Percentiles rank a stretch among this genome's conserved stretches.
These are phyloP conservation scores for Blastocystis sp. DNA, from an alignment of 352 stramenopile species.

Conservation along the genomic window DNA sequence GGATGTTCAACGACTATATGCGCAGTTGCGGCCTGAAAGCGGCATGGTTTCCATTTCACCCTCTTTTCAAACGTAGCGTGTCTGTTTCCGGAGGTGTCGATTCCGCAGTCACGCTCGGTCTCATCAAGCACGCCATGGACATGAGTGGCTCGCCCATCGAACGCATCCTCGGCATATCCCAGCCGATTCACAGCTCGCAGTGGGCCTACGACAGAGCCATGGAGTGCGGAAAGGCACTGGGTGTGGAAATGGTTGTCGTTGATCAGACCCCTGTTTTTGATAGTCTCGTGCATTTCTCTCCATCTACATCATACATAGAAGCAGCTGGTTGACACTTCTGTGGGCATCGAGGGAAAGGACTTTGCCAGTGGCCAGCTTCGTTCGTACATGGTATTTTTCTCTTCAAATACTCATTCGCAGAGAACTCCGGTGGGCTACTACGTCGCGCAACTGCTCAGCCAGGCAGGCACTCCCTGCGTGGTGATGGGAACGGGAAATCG, in stretches of 20 bases:
- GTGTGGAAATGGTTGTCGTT: constrained; percentile 31
- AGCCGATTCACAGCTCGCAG: constrained; percentile 54
- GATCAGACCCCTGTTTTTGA: constrained; percentile 34
- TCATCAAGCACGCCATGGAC: constrained; percentile 62
- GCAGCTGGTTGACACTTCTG: not conserved
- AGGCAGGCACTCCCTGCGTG: constrained; percentile 27
- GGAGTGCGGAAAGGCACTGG: constrained; percentile 52
- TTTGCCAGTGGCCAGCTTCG: constrained; percentile 50
- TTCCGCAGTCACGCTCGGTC: constrained; percentile 39
- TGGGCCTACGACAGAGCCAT: constrained; percentile 48
- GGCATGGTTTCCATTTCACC: not conserved
- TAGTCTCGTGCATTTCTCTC: constrained; percentile 15
- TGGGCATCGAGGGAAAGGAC: constrained; percentile 17
- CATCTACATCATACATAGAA: constrained; percentile 9
- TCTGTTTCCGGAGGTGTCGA: constrained; percentile 65
- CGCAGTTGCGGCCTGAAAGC: constrained; percentile 30
- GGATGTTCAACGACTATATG: constrained; percentile 67
- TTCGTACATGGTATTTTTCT: constrained; percentile 61
- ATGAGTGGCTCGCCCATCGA: constrained; percentile 29
- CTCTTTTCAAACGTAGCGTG: constrained; percentile 37
- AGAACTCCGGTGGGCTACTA: constrained; percentile 59
- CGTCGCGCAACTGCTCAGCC: constrained; percentile 45
- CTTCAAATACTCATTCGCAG: constrained; percentile 8
- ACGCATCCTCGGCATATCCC: constrained; percentile 56
- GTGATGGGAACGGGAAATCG: constrained; percentile 60